phyloP scores from a whole-genome alignment of 2,329 filamentous ascomycete genomes.

The Neospermospora avenae region DNA sequence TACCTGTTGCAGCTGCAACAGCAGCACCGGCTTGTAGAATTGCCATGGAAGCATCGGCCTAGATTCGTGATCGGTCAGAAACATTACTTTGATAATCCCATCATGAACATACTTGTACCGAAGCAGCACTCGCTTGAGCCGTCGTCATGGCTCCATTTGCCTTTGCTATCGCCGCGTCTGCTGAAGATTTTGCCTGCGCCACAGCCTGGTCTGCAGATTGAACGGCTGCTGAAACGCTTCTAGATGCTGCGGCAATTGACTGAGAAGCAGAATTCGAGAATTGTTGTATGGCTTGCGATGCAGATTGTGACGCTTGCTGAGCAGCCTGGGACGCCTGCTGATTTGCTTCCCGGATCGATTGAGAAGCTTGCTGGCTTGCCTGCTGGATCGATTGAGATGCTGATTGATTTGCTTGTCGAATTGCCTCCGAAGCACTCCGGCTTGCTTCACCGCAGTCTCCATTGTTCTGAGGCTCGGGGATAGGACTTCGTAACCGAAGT shows the following conservation, averaged over 20 bases:
- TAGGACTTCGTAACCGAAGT: conserved; percentile 24
- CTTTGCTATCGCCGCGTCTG: conserved; percentile 21
- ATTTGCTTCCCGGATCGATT: conserved; percentile 20
- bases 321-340: conserved; percentile 24
- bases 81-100: neutral
- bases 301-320: conserved; percentile 25
- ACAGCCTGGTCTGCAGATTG: conserved; percentile 28
- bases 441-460: conserved; percentile 20
- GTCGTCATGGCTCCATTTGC: conserved; percentile 24
- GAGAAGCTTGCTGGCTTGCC: conserved; percentile 20
- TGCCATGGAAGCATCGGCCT: conserved; percentile 25
- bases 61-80: conserved; percentile 2
- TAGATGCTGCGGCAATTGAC: conserved; percentile 27
- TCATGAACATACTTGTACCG: conserved; percentile 23
- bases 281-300: conserved; percentile 25
- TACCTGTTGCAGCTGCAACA: conserved; percentile 32
- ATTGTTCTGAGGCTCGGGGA: conserved; percentile 22
- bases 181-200: conserved; percentile 26
- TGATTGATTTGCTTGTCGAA: conserved; percentile 24
- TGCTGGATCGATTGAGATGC: conserved; percentile 24
- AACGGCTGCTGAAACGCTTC: conserved; percentile 25
- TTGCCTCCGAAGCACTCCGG: conserved; percentile 27
- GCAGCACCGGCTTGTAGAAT: conserved; percentile 30
- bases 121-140: conserved; percentile 23
- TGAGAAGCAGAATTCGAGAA: conserved; percentile 23